Base-by-base conservation (phyloP, 352 stramenopile species). In the Saprolegnia parasitica region DNA sequence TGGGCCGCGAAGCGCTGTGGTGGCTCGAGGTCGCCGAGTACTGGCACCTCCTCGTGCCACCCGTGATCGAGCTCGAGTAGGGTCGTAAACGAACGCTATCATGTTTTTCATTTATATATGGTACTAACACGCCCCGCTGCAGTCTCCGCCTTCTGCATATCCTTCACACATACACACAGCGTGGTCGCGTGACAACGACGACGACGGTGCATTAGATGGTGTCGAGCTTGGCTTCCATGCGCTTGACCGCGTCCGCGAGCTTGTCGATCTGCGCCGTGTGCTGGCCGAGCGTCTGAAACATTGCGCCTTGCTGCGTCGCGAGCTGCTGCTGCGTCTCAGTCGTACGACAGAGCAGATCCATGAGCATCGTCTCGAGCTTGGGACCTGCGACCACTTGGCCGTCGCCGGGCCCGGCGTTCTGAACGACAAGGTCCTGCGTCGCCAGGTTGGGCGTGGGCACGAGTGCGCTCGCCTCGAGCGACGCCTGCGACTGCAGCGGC, bases 351-450 rank as follows among this genome's bases (percentile, higher is more conserved):
- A 95, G 74, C 64, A 95, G 72, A 78, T 95, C 86, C 86, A 95
- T 95, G 42, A 95, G 75, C 86, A 95, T 95, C 67, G 86, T 93
- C 68, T 95, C 86, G 84, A 95, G 93, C 86, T 95, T 95, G 0
- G 86, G 86, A 15, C 86, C 86, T 26, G 84, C 78, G 5, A 84
- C 91, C 18, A 95, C 84, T 68, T 95, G 86, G 21, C 86, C 86
- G 56, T 95, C 86, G 13, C 84, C 84, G 21, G 86, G 76, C 1
- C 32, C 56, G 32, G 49, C 73, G 74, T 90, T 91, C 5, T 83
- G 80, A 2, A 86, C 83, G 9, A 95, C 86, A 40, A 95, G 75
- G 62, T 95, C 86, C 76, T 95, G 86, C 58, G 86, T 29, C 16
- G 58, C 29, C 18, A 64, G 56, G 32, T 64, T 35, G 9, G 23